Evolutionary conservation across 2,329 filamentous ascomycete genomes (phyloP).

Genomic region (Talaromyces islandicus): DNA sequence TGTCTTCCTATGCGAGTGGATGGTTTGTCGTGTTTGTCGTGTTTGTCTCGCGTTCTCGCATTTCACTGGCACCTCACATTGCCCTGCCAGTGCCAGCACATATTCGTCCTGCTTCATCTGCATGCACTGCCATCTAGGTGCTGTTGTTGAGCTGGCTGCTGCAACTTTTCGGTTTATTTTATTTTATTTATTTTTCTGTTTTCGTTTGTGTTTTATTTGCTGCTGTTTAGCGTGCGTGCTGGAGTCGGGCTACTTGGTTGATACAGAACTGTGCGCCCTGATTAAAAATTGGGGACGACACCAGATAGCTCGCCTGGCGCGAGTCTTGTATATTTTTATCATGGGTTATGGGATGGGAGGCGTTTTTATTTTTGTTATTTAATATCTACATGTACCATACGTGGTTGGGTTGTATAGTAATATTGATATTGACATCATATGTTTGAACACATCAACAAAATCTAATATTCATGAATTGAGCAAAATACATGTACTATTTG

Average conservation of each 20-base stretch:
- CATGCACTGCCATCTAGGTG: background rate
- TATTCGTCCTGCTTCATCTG: background rate
- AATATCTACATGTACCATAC: background rate
- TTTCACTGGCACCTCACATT: background rate
- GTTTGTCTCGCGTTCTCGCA: background rate
- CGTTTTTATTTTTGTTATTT: background rate
- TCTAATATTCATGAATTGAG: too few species aligned
- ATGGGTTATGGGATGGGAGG: background rate
- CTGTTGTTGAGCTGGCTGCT: background rate
- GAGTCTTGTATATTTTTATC: background rate
- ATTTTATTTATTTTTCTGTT: too few species aligned
- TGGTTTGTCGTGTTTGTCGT: background rate
- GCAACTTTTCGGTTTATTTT: background rate
- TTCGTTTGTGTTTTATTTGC: background rate
- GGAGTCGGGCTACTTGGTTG: background rate
- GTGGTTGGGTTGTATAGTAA: background rate
- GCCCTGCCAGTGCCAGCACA: background rate
- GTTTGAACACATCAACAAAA: too few species aligned
- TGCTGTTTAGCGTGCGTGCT: background rate
- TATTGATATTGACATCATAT: too few species aligned
- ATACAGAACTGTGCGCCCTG: background rate
- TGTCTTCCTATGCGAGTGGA: background rate
- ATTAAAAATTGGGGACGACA: background rate
- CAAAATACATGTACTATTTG: too few species aligned
- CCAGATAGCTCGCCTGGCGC: background rate